Conservation (phyloP, 192 early-diverging fungal genomes). For the Chytriomyces confervae region DNA sequence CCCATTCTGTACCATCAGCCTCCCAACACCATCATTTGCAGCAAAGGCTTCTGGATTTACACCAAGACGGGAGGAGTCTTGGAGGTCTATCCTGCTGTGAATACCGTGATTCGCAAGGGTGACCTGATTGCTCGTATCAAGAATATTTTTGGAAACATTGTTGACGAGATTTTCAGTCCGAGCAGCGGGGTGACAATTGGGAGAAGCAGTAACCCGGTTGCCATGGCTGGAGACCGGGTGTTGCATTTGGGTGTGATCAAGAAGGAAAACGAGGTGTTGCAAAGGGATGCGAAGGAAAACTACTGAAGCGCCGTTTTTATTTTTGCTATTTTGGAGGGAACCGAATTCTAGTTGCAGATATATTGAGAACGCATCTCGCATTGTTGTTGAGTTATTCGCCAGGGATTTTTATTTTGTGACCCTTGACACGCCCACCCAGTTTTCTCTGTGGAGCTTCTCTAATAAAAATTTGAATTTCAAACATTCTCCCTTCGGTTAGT, state of each 20-base stretch:
- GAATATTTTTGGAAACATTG: conserved; percentile 88
- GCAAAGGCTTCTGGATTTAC: conserved; percentile 79
- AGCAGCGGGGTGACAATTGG: conserved; percentile 79
- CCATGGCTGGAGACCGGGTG: conserved; percentile 85
- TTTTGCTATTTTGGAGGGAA: too few relatives aligned
- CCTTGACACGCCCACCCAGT: too few relatives aligned
- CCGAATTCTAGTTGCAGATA: too few relatives aligned
- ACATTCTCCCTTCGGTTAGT: too few relatives aligned
- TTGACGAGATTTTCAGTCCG: conserved; percentile 83
- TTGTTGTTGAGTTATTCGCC: too few relatives aligned
- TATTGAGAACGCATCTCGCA: too few relatives aligned
- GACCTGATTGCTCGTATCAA: conserved; percentile 84
- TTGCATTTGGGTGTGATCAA: conserved; percentile 79
- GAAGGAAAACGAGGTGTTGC: conserved; percentile 57
- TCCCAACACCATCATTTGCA: conserved; percentile 57
- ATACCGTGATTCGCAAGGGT: conserved; percentile 81
- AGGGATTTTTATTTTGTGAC: too few relatives aligned
- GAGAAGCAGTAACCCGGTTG: conserved; percentile 83
- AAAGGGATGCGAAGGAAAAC: conserved; percentile 58
- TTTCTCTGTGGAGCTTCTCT: too few relatives aligned
- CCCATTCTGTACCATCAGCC: conserved; percentile 34
- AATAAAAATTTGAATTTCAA: too few relatives aligned
- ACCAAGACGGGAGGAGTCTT: conserved; percentile 85
- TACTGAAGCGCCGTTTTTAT: conserved; percentile 41
- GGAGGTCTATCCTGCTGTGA: conserved; percentile 82